phyloP scores from a whole-genome alignment of 1,139 yeast species.

The Suhomyces bokatorum region DNA sequence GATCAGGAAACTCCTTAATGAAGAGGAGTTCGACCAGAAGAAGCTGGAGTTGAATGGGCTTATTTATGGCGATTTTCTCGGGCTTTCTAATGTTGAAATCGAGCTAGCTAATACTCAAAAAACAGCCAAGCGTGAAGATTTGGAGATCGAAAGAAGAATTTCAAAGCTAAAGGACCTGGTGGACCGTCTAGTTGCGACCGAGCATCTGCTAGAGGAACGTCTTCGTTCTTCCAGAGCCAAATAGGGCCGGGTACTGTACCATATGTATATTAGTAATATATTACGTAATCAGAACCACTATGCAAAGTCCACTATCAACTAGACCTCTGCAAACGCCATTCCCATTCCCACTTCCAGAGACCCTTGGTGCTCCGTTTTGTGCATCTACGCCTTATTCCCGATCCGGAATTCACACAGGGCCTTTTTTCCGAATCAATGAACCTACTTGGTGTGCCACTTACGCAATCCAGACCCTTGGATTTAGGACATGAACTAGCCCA shows the following conservation, averaged over 20 bases:
- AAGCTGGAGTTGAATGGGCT: slow-evolving; percentile 18
- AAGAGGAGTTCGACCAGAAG: slow-evolving; percentile 5
- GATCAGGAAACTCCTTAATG: background rate
- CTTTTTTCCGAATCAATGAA: slow-evolving; percentile 17
- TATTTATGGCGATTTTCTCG: slow-evolving; percentile 25
- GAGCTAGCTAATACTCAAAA: background rate
- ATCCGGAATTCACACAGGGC: background rate
- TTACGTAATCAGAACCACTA: background rate
- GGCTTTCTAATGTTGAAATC: slow-evolving; percentile 22
- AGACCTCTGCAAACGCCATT: background rate
- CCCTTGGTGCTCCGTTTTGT: background rate
- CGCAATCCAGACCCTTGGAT: slow-evolving; percentile 50
- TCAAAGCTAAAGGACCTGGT: background rate
- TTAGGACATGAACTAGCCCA: slow-evolving; percentile 47
- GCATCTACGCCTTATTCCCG: background rate
- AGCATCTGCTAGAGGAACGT: background rate
- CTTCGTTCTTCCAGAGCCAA: background rate
- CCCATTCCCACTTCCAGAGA: background rate
- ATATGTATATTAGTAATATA: background rate
- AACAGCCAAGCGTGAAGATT: background rate
- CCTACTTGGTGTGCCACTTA: slow-evolving; percentile 52
- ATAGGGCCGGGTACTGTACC: background rate
- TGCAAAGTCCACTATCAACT: background rate
- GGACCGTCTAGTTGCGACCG: background rate
- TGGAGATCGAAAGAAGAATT: background rate